These are phyloP conservation scores for Trypanosoma caninum DNA, from an alignment of 208 protist species.

Conservation along the genomic window DNA sequence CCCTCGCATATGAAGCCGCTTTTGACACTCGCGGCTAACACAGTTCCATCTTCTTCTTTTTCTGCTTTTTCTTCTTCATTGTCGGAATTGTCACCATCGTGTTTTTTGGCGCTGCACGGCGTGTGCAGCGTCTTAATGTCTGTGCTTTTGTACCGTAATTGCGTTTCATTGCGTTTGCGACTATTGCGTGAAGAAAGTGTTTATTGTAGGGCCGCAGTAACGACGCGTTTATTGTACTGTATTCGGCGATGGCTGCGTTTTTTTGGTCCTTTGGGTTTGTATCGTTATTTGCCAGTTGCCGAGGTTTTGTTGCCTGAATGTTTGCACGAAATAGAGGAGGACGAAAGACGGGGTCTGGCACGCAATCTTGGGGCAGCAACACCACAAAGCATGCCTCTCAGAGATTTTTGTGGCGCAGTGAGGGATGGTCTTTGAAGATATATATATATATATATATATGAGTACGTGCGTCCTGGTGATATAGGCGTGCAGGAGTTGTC, in stretches of 20 bases:
- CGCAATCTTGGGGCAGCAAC: background rate
- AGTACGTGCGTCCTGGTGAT: no score
- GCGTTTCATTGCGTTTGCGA: background rate
- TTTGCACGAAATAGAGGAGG: slow-evolving; percentile 6
- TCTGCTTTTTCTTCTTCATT: background rate
- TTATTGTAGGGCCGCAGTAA: background rate
- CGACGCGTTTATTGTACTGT: background rate
- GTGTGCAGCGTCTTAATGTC: slow-evolving; percentile 22
- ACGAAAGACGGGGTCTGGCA: background rate
- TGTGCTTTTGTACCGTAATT: slow-evolving; percentile 22
- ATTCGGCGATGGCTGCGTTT: slow-evolving; percentile 19
- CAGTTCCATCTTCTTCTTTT: background rate
- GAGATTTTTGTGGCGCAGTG: slow-evolving; percentile 10
- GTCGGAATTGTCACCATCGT: background rate
- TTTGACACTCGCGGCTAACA: background rate
- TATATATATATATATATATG: no score
- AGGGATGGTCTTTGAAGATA: slow-evolving; percentile 12
- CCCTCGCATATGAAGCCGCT: slow-evolving; percentile 16
- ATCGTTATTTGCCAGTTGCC: slow-evolving; percentile 10
- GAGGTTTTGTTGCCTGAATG: slow-evolving; percentile 19
- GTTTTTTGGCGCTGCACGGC: background rate
- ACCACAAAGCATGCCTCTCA: background rate
- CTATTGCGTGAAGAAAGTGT: slow-evolving; percentile 2
- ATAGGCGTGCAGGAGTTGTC: no score
- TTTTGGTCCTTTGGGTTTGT: slow-evolving; percentile 13